Conservation (phyloP, 345 rosid genomes). For the Sonneratia alba region DNA sequence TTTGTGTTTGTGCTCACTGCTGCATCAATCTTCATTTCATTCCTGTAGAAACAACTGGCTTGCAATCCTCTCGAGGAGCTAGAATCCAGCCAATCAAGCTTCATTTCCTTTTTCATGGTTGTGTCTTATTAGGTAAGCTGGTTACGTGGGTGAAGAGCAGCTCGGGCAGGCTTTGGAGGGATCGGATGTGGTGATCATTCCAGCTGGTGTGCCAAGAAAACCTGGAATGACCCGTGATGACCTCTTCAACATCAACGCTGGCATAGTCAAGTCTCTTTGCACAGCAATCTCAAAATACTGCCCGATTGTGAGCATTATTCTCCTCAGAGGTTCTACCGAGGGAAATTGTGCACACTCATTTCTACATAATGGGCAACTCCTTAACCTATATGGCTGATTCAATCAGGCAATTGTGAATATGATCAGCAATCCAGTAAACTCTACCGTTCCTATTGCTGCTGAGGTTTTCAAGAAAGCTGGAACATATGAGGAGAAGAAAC, state of each 20-base stretch:
- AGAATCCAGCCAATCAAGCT: not conserved
- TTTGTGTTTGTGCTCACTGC: too few species aligned
- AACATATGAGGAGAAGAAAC: constrained; percentile 50
- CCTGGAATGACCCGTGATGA: constrained; percentile 95
- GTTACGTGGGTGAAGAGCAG: constrained; percentile 64
- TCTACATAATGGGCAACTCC: too few species aligned
- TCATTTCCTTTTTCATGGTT: not conserved
- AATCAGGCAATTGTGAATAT: constrained; percentile 49
- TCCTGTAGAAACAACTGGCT: too few species aligned
- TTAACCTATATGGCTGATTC: not conserved
- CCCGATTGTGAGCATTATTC: constrained; percentile 47
- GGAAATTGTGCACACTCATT: not conserved
- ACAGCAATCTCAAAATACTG: constrained; percentile 74
- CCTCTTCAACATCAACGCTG: constrained; percentile 87
- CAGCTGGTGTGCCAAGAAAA: constrained; percentile 86
- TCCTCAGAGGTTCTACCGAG: not conserved
- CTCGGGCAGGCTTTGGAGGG: constrained; percentile 66
- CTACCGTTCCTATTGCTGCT: constrained; percentile 77
- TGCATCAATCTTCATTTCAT: too few species aligned
- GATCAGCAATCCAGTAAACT: constrained; percentile 73
- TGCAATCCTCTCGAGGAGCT: not conserved
- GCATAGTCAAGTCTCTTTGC: constrained; percentile 62
- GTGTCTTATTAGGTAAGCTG: constrained; percentile 33
- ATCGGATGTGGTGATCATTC: constrained; percentile 66
- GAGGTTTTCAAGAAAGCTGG: constrained; percentile 72